Evolutionary conservation across 306 rosid species (phyloP), one percentile per base, ranked within the genome.

Genomic region (Prunus campanulata): DNA sequence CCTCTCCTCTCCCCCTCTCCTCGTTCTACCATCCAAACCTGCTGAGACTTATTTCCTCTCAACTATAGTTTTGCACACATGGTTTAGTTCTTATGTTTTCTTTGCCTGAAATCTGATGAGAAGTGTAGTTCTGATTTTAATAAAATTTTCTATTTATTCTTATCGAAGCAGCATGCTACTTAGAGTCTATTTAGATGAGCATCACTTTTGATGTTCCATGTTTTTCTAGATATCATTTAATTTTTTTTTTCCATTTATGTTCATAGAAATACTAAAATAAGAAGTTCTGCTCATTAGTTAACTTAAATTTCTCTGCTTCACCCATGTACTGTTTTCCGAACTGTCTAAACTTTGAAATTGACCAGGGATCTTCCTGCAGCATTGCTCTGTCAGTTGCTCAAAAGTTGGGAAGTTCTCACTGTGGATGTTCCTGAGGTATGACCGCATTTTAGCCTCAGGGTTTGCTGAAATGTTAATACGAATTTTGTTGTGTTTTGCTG

Each of bases 281-380:
- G 39, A 20, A 42, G 39, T 39, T n/a, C 20, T n/a, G 16, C 44
- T 16, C 16, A 16, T 44, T 16, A 10, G 7, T 46, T 60, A 57
- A 16, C 48, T 56, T 72, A 14, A 6, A 60, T 57, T 42, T 56
- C 18, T 13, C 57, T 56, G 32, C 24, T 22, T 42, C 13, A 5
- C 1, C 35, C 11, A 65, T 55, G 3, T 35, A 35, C 76, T 73
- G 5, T 11, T 44, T 2, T 60, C 77, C 47, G 27, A 73, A 46
- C 57, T 25, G 47, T 75, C 55, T 60, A 78, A 65, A 78, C 62
- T 83, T 70, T 57, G 69, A 79, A 76, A 82, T 75, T 54, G 65
- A 81, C 76, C 88, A 95, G 98, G 92, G 93, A 88, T 80, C 95
- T 92, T 77, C 90, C 97, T 8, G 69, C 87, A 44, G 78, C 80